Evolutionary conservation across 345 rosid species (phyloP).

Genomic region (Arabidopsis suecica): DNA sequence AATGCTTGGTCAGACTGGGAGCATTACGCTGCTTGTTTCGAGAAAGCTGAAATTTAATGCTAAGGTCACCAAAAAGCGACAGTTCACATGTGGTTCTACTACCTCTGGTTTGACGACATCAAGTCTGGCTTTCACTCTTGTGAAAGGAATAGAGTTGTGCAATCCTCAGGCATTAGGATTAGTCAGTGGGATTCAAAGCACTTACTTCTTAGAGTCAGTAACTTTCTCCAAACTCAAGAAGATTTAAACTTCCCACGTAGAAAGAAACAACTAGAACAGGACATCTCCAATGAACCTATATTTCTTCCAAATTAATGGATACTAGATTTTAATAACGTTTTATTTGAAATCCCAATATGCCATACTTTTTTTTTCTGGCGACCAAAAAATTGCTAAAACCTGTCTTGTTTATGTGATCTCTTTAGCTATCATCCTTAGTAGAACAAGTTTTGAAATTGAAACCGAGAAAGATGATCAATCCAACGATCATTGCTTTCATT

Average conservation of each 20-base stretch:
- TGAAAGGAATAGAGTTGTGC: conserved; percentile 88
- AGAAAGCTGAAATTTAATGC: conserved; percentile 92
- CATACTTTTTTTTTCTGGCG: too few relatives aligned
- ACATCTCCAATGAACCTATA: too few relatives aligned
- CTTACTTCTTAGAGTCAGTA: conserved; percentile 90
- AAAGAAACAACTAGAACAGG: too few relatives aligned
- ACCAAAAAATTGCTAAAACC: too few relatives aligned
- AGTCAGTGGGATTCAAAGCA: conserved; percentile 91
- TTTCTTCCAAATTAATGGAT: too few relatives aligned
- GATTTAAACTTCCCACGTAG: conserved; percentile 39
- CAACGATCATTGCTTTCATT: too few relatives aligned
- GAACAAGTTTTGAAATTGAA: too few relatives aligned
- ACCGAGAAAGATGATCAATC: too few relatives aligned
- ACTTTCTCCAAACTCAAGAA: conserved; percentile 91
- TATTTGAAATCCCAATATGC: too few relatives aligned
- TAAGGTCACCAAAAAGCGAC: conserved; percentile 91
- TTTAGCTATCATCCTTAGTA: too few relatives aligned
- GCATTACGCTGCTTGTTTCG: conserved; percentile 90
- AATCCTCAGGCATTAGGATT: conserved; percentile 88
- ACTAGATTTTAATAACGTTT: too few relatives aligned
- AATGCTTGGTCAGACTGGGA: conserved; percentile 99
- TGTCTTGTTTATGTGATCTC: too few relatives aligned
- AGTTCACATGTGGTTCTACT: conserved; percentile 78
- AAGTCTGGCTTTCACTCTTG: conserved; percentile 93
- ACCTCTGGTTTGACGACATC: conserved; percentile 85